Evolutionary conservation across 768 basidiomycete genomes (phyloP).

Genomic region (Leccinum aurantiacum): DNA sequence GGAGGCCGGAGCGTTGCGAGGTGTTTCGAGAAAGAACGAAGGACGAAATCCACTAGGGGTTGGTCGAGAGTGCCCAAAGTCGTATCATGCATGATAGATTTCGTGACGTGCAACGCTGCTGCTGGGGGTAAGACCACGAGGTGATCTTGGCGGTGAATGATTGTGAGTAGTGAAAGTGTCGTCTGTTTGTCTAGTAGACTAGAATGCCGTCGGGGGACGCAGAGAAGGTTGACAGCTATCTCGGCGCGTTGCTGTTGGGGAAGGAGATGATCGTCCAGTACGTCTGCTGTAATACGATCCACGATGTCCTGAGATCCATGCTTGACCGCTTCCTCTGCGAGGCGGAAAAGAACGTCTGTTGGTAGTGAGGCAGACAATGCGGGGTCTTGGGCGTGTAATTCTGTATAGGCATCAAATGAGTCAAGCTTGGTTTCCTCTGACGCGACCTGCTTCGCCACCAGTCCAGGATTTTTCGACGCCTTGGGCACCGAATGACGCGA

Average conservation of each 20-base stretch:
- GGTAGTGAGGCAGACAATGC: slow-evolving; percentile 24
- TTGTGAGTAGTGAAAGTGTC: slow-evolving; percentile 23
- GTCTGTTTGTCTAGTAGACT: slow-evolving; percentile 24
- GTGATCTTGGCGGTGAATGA: slow-evolving; percentile 17
- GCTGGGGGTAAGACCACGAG: slow-evolving; percentile 10
- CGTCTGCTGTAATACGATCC: slow-evolving; percentile 42
- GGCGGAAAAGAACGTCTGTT: slow-evolving; percentile 25
- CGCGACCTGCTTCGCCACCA: slow-evolving; percentile 10
- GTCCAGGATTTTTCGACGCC: slow-evolving; percentile 10
- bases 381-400: slow-evolving; percentile 29
- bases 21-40: slow-evolving; percentile 33
- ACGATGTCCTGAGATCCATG: slow-evolving; percentile 33
- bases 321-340: slow-evolving; percentile 33
- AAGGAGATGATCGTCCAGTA: slow-evolving; percentile 33
- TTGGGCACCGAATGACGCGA: slow-evolving; percentile 30
- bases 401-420: slow-evolving; percentile 30
- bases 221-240: slow-evolving; percentile 30
- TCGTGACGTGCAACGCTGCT: slow-evolving; percentile 22
- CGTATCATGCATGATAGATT: slow-evolving; percentile 21
- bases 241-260: slow-evolving; percentile 19
- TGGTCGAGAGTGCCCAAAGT: slow-evolving; percentile 18
- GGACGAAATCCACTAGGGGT: slow-evolving; percentile 27
- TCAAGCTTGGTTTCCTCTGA: slow-evolving; percentile 18
- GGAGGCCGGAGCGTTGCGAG: slow-evolving; percentile 25
- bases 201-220: slow-evolving; percentile 20